Evolutionary conservation across 306 rosid genomes (phyloP), one percentile per base, ranked within the genome.

Genomic region (Parietaria judaica): DNA sequence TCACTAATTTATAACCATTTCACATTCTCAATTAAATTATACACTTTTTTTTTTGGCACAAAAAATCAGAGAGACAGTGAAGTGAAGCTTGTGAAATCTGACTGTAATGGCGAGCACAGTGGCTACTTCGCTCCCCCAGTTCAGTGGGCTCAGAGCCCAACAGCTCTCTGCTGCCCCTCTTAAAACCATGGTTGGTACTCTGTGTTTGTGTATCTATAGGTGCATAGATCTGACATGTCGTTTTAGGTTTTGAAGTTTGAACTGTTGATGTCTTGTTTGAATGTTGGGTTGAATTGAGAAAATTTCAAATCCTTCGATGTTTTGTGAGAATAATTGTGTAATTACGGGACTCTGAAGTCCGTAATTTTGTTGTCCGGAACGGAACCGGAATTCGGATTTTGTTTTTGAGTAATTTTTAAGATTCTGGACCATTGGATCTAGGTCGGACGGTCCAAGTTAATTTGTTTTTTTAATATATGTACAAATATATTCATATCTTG

Each of bases 101-200:
- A 45, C 49, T 14, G 7, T 65, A 77, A 92, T 92, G 99, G 95
- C 99, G 54, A 63, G 85, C 23, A 66, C 94, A 2, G 70, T 82
- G 68, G 81, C 79, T 63, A 79, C 87, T 44, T 77, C 88, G 53
- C 71, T 92, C 70, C 95, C 96, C 35, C 99, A 88, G 14, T 86
- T 86, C 83, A 80, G 1, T 78, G 95, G 96, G 36, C 83, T 92
- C 37, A 80, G 79, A 72, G 67, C 99, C 75, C 64, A 75, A 50
- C 64, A 75, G 46, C 31, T 79, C 68, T 72, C 86, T 11, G 37
- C 71, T 13, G 65, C 90, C 56, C 84, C 95, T 16, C 80, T 71
- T 16, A 78, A 74, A 11, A 79, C 72, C 78, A 48, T 88, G 94
- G 99, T 86, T 4, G 59, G 74, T 64, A 38, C 50, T 15, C 3